A percentile compares a stretch with the other conserved stretches of the same genome.
phyloP scores from a whole-genome alignment of 768 basidiomycete species.

The Podaxis sp. region DNA sequence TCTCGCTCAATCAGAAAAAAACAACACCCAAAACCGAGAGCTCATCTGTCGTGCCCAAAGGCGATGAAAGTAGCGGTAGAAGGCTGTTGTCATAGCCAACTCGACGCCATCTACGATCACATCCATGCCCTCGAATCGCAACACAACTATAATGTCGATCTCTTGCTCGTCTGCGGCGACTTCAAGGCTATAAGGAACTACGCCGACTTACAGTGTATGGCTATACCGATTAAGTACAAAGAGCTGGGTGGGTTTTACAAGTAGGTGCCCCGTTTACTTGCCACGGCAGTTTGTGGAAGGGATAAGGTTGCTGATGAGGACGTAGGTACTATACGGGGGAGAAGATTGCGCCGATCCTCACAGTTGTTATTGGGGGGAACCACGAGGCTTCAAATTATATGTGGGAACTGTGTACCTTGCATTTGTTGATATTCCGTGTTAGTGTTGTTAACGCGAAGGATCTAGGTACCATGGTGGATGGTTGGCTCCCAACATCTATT shows the following conservation, averaged over 20 bases:
- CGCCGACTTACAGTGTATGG: slow-evolving; percentile 85
- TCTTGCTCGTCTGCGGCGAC: slow-evolving; percentile 93
- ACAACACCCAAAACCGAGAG: too few species aligned
- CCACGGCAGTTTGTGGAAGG: background rate
- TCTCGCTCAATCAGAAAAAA: too few species aligned
- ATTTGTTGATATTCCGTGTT: background rate
- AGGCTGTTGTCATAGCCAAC: slow-evolving; percentile 85
- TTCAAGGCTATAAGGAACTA: slow-evolving; percentile 90
- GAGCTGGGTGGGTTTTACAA: slow-evolving; percentile 81
- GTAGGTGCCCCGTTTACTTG: slow-evolving; percentile 34
- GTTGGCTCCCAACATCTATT: slow-evolving; percentile 96
- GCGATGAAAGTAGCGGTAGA: slow-evolving; percentile 10
- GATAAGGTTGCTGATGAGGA: background rate
- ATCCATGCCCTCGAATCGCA: slow-evolving; percentile 59
- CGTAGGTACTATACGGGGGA: slow-evolving; percentile 84
- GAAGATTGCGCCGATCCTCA: slow-evolving; percentile 79
- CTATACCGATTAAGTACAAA: slow-evolving; percentile 88
- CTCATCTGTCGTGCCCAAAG: background rate
- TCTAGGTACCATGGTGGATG: slow-evolving; percentile 92
- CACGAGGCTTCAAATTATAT: slow-evolving; percentile 97
- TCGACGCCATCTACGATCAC: slow-evolving; percentile 82
- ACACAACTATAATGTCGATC: slow-evolving; percentile 70
- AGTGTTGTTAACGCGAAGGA: background rate
- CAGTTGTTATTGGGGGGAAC: slow-evolving; percentile 95
- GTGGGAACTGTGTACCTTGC: slow-evolving; percentile 79